phyloP scores from a whole-genome alignment of 2,329 filamentous ascomycete genomes.

The Ophioceras dolichostomum region DNA sequence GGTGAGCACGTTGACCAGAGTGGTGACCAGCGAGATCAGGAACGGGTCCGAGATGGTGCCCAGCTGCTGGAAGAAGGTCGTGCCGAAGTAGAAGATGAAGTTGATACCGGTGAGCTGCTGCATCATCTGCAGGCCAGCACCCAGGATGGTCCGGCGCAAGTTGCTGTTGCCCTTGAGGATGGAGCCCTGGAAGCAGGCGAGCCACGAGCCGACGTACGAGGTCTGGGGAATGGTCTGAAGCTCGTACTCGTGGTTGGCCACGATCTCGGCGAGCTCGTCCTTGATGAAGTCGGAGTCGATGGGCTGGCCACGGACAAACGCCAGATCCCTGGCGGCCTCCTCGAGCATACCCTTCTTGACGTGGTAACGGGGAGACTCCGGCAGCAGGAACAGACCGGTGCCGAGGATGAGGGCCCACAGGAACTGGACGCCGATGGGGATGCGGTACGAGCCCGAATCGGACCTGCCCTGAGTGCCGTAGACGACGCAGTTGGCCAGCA shows the following conservation, averaged over 20 bases:
- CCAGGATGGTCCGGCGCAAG: conserved; percentile 58
- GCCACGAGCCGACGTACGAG: conserved; percentile 58
- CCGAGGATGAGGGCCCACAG: conserved; percentile 68
- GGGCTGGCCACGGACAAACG: conserved; percentile 63
- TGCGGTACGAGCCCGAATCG: conserved; percentile 61
- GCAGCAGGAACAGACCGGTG: conserved; percentile 60
- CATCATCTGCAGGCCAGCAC: conserved; percentile 69
- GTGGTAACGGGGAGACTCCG: conserved; percentile 76
- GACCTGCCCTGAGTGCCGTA: conserved; percentile 53
- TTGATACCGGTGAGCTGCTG: conserved; percentile 79
- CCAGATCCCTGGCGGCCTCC: conserved; percentile 48
- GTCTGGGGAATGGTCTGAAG: conserved; percentile 51
- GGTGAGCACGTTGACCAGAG: conserved; percentile 74
- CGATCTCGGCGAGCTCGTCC: conserved; percentile 70
- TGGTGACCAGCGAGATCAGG: conserved; percentile 75
- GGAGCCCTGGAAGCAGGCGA: conserved; percentile 53
- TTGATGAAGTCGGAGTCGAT: conserved; percentile 62
- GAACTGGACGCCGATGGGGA: conserved; percentile 72
- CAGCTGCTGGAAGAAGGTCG: conserved; percentile 69
- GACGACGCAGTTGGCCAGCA: conserved; percentile 42
- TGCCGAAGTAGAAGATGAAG: conserved; percentile 85
- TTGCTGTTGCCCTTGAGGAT: conserved; percentile 52
- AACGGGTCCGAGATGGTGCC: conserved; percentile 68
- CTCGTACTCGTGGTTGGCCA: conserved; percentile 85
- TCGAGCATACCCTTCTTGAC: conserved; percentile 66